Evolutionary conservation across 345 rosid species (phyloP), one percentile per base, ranked within the genome.

Genomic region (Syzygium grande): DNA sequence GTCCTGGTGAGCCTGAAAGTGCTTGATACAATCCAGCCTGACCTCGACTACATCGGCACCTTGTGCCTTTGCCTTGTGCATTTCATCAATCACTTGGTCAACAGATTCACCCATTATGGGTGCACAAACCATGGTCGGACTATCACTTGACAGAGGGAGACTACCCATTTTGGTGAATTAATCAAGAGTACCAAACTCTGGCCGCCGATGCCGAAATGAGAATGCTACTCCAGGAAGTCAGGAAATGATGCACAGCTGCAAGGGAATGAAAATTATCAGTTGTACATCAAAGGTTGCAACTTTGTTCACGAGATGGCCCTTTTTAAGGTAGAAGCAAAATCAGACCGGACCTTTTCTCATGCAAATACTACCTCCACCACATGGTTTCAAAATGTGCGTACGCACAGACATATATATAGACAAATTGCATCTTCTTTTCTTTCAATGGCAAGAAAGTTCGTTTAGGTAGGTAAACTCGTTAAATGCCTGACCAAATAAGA

Each of bases 41-140:
- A 94, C 84, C 93, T 94, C 95, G 51, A 90, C 94, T 14, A 91
- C 83, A 51, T 92, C 92, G 17, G 95, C 96, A 68, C 96, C 94
- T 85, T 92, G 90, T 52, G 90, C 88, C 90, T 92, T 93, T 38
- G 94, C 89, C 80, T 84, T 51, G 80, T 85, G 65, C 89, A 87
- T 87, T 55, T 59, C 84, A 30, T 80, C 63, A 43, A 87, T 43
- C 84, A 63, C 84, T 30, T 87, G 86, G 65, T 61, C 89, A 49
- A 87, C 89, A 14, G 89, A 79, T 14, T 65, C 84, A 5, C 89
- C 89, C 86, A 84, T 87, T 53, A 87, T 29, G 8, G 89, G 86
- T 22, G 89, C 84, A 65, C 89, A 87, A n/a, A 84, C 80, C 77
- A 84, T 56, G 80, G 80, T 73, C 80, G 38, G 80, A 1, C 49